These are phyloP conservation scores for Hypocrella siamensis DNA, from an alignment of 2,329 filamentous ascomycete genomes.

Conservation along the genomic window DNA sequence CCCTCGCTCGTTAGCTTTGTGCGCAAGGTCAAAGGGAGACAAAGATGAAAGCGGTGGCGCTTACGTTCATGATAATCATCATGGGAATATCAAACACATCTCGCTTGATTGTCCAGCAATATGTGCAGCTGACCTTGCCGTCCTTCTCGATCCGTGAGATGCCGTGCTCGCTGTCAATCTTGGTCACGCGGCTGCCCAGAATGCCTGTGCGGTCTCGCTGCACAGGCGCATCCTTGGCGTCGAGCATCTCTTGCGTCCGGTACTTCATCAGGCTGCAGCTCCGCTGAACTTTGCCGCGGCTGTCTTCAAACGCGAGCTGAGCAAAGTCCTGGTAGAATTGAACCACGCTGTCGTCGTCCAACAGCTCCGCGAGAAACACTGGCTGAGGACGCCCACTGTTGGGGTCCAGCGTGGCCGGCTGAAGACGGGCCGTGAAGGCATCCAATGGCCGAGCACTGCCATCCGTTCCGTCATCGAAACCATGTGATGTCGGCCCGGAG, in stretches of 20 bases:
- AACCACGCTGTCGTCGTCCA: constrained; percentile 86
- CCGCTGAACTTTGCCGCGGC: constrained; percentile 67
- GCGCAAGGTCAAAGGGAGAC: background rate
- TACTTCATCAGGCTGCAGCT: constrained; percentile 85
- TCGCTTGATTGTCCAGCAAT: constrained; percentile 92
- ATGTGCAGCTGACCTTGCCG: constrained; percentile 86
- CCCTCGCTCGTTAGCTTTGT: constrained; percentile 7
- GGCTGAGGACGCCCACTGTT: constrained; percentile 47
- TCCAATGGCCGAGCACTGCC: constrained; percentile 20
- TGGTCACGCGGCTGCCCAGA: constrained; percentile 42
- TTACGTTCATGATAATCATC: constrained; percentile 95
- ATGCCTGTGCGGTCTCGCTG: constrained; percentile 32
- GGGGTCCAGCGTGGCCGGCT: constrained; percentile 24
- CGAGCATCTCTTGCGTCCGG: constrained; percentile 50
- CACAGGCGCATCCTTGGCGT: constrained; percentile 22
- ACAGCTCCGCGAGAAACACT: constrained; percentile 79
- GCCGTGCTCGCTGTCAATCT: constrained; percentile 57
- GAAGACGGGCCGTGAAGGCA: constrained; percentile 35
- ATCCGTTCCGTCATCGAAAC: constrained; percentile 18
- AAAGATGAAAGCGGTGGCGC: constrained; percentile 20
- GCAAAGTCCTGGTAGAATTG: constrained; percentile 96
- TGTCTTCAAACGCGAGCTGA: constrained; percentile 81
- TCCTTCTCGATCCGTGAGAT: constrained; percentile 73
- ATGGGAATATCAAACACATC: constrained; percentile 98
- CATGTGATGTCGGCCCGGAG: constrained; percentile 28